Conservation (phyloP, 768 basidiomycete species). For the Russula foetens region DNA sequence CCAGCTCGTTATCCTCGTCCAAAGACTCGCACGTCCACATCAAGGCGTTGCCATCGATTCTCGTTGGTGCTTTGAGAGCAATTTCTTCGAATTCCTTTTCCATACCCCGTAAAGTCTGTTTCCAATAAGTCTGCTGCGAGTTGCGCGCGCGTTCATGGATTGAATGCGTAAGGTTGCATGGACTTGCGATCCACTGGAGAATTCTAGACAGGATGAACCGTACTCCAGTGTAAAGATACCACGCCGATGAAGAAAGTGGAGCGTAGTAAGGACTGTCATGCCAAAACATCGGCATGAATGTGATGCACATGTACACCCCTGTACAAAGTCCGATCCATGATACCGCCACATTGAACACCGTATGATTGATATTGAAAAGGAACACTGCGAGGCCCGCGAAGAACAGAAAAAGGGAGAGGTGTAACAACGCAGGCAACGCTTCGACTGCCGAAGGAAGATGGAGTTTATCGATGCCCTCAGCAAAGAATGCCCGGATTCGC, state of each 20-base stretch:
- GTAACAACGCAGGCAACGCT: slow-evolving; percentile 6
- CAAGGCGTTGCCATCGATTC: background rate
- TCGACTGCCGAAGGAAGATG: background rate
- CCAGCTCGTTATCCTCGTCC: background rate
- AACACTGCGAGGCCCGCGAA: slow-evolving; percentile 12
- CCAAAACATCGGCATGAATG: background rate
- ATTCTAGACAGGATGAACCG: too few species aligned
- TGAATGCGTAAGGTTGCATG: too few species aligned
- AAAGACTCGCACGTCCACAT: background rate
- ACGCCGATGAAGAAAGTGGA: background rate
- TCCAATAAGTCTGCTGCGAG: too few species aligned
- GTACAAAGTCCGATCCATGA: background rate
- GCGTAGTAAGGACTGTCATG: background rate
- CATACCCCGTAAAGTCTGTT: too few species aligned
- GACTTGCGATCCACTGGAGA: too few species aligned
- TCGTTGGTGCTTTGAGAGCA: background rate
- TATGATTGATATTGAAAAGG: slow-evolving; percentile 4
- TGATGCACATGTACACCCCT: background rate
- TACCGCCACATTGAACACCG: background rate
- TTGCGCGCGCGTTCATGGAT: too few species aligned
- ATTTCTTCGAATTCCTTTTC: background rate
- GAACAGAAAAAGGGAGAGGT: slow-evolving; percentile 16
- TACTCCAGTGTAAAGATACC: background rate
- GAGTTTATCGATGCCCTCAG: background rate
- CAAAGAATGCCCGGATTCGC: background rate